Conservation (phyloP, 495 filamentous ascomycete genomes). For the Tuber umbilicatum region DNA sequence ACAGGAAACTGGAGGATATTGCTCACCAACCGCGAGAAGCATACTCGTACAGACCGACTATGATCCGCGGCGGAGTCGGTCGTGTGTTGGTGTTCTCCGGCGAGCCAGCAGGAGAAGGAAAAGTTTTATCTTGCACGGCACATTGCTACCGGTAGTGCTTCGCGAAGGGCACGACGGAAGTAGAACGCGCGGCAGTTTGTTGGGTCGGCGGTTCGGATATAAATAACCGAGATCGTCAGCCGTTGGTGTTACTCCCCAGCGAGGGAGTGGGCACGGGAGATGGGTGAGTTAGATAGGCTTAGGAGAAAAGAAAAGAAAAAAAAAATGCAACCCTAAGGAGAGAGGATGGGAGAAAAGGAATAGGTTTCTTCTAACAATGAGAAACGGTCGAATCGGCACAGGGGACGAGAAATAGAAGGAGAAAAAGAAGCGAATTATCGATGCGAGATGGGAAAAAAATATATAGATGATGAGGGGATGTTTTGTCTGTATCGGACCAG, state of each 20-base stretch:
- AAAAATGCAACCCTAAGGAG: neutral
- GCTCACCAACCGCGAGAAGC: neutral
- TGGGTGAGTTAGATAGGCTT: neutral
- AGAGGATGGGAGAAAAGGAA: neutral
- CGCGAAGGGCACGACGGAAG: neutral
- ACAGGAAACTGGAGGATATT: neutral
- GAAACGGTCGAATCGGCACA: neutral
- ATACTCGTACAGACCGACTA: neutral
- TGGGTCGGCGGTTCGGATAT: neutral
- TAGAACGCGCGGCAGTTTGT: neutral
- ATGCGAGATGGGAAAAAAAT: neutral
- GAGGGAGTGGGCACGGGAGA: neutral
- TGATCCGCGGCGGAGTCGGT: neutral
- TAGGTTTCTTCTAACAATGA: too few species aligned
- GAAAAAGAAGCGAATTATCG: neutral
- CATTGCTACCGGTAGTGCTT: neutral
- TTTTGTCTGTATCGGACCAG: neutral
- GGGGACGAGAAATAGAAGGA: neutral
- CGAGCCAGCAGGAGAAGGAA: neutral
- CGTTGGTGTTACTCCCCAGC: neutral
- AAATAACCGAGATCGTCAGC: neutral
- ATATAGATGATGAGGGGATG: neutral
- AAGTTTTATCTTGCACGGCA: neutral
- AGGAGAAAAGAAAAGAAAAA: too few species aligned
- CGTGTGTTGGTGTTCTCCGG: neutral